Conservation (phyloP, 2,329 filamentous ascomycete genomes). For the Xylariaceae sp. region DNA sequence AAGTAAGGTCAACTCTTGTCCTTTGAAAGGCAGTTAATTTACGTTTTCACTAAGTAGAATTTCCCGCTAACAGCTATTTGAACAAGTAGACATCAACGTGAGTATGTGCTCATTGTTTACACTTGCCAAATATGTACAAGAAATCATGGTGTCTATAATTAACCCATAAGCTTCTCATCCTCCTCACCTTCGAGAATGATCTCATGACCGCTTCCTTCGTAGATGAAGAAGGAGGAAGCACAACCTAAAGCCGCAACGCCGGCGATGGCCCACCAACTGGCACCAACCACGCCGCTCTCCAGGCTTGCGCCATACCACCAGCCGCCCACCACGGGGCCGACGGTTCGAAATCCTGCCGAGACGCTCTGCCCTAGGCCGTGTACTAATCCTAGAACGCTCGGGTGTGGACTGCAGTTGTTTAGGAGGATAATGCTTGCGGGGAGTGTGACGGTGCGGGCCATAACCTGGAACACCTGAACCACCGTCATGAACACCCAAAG, state of each 20-base stretch:
- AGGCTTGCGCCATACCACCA: conserved; percentile 54
- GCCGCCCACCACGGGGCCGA: conserved; percentile 57
- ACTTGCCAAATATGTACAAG: conserved; percentile 2
- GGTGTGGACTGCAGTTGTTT: conserved; percentile 66
- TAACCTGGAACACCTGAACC: conserved; percentile 72
- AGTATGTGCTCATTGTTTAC: no score
- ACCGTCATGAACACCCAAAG: conserved; percentile 67
- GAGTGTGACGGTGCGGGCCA: conserved; percentile 72
- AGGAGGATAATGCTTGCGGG: conserved; percentile 64
- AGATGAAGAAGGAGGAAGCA: conserved; percentile 63
- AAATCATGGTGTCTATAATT: neutral
- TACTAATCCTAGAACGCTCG: conserved; percentile 62
- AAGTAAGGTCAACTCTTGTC: no score
- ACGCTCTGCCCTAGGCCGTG: conserved; percentile 60
- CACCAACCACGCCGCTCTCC: conserved; percentile 52
- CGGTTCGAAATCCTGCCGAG: conserved; percentile 55
- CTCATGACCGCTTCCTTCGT: conserved; percentile 69
- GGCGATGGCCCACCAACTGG: conserved; percentile 56
- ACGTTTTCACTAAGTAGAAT: no score
- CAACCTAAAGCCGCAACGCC: conserved; percentile 62
- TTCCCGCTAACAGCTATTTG: no score
- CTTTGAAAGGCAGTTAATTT: no score
- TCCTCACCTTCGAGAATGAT: conserved; percentile 52
- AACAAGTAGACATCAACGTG: no score
- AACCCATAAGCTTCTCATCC: conserved; percentile 28